Evolutionary conservation across 371 early-diverging fungal genomes (phyloP).

Genomic region (Rhizopus sp.): DNA sequence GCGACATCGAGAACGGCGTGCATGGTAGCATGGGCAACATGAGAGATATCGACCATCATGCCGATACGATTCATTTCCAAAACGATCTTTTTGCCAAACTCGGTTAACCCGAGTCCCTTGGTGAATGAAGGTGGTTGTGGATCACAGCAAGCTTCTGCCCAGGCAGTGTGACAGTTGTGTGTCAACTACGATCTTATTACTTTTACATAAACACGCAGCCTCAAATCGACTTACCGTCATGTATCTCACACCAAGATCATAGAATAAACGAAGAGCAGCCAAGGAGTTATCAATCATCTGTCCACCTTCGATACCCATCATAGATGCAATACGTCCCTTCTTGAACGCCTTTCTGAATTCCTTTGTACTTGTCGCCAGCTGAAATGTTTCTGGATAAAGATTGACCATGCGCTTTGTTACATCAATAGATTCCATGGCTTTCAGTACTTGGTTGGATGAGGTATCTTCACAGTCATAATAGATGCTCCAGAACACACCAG

Average conservation of each 20-base stretch:
- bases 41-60: slow-evolving; percentile 71
- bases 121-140: slow-evolving; percentile 49
- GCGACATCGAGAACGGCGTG: slow-evolving; percentile 55
- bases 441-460: slow-evolving; percentile 37
- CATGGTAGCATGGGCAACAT: slow-evolving; percentile 68
- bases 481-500: slow-evolving; percentile 68
- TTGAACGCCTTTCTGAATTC: slow-evolving; percentile 49
- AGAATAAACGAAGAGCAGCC: slow-evolving; percentile 55
- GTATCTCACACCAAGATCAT: slow-evolving; percentile 65
- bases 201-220: not conserved
- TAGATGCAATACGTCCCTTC: slow-evolving; percentile 54
- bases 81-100: slow-evolving; percentile 57
- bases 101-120: slow-evolving; percentile 53
- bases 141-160: slow-evolving; percentile 65
- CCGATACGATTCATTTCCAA: slow-evolving; percentile 72
- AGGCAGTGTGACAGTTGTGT: slow-evolving; percentile 69
- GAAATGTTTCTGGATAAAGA: slow-evolving; percentile 54
- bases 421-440: slow-evolving; percentile 62
- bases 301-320: slow-evolving; percentile 72
- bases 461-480: slow-evolving; percentile 48
- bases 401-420: slow-evolving; percentile 55
- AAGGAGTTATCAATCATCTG: slow-evolving; percentile 67
- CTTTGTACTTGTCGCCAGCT: slow-evolving; percentile 43
- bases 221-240: slow-evolving; percentile 54
- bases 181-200: slow-evolving; percentile 40